phyloP scores from a whole-genome alignment of 2,329 filamentous ascomycete species.

The Colletotrichum tofieldiae region DNA sequence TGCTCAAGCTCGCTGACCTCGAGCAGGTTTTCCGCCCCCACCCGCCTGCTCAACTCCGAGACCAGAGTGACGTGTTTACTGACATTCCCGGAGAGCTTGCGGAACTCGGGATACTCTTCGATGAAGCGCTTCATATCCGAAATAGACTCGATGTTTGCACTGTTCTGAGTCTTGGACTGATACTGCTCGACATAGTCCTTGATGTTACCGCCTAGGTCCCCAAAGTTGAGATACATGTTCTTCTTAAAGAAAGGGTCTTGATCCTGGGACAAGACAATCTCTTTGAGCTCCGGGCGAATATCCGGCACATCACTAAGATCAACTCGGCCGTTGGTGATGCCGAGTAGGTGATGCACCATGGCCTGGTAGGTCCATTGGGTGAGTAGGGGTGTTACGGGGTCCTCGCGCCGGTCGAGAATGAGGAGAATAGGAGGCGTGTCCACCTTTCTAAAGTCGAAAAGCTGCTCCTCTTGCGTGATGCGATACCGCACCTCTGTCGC shows the following conservation, averaged over 20 bases:
- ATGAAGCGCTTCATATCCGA: constrained; percentile 99
- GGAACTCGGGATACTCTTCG: constrained; percentile 98
- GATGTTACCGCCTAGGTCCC: constrained; percentile 94
- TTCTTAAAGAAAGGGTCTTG: constrained; percentile 99
- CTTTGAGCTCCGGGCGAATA: constrained; percentile 87
- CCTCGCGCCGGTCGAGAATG: constrained; percentile 91
- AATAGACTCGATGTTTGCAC: constrained; percentile 96
- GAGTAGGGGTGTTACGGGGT: constrained; percentile 93
- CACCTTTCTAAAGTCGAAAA: constrained; percentile 96
- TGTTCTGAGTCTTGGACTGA: constrained; percentile 97
- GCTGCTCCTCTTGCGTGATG: constrained; percentile 94
- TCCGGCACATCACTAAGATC: constrained; percentile 89
- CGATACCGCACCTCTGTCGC: constrained; percentile 93
- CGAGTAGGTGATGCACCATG: constrained; percentile 98
- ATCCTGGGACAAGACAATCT: constrained; percentile 95
- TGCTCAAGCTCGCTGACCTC: constrained; percentile 98
- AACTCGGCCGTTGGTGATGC: constrained; percentile 95
- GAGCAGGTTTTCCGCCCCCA: constrained; percentile 88
- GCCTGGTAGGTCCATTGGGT: constrained; percentile 99
- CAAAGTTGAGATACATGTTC: constrained; percentile 99
- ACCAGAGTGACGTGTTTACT: constrained; percentile 98
- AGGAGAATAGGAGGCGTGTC: constrained; percentile 95
- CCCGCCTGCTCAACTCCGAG: constrained; percentile 90
- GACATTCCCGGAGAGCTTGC: constrained; percentile 96
- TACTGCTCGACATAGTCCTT: constrained; percentile 99